Conservation (phyloP, 371 early-diverging fungal species). For the Batrachochytrium dendrobatidis region DNA sequence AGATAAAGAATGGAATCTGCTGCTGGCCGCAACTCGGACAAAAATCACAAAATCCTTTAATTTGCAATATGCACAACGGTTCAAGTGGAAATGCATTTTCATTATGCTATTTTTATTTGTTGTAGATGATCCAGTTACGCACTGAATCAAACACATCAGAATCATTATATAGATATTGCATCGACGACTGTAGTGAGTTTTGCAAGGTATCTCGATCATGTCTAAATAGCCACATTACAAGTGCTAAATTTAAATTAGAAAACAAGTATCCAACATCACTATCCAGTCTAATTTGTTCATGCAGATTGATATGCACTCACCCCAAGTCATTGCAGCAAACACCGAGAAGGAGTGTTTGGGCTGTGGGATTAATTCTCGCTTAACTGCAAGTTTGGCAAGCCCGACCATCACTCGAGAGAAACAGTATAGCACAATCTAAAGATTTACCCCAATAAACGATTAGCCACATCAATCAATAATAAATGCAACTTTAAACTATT, state of each 20-base stretch:
- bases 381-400: conserved; percentile 71
- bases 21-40: too few relatives aligned
- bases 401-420: conserved; percentile 88
- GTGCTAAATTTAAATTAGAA: background rate
- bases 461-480: background rate
- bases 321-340: conserved; percentile 94
- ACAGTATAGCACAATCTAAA: conserved; percentile 86
- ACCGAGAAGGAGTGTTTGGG: conserved; percentile 78
- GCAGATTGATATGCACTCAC: too few relatives aligned
- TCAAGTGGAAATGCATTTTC: too few relatives aligned
- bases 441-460: background rate
- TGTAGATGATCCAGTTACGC: conserved; percentile 17
- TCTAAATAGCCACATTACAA: conserved; percentile 91
- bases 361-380: conserved; percentile 59
- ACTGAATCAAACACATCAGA: conserved; percentile 64
- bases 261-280: background rate
- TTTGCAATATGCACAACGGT: too few relatives aligned
- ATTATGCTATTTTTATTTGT: background rate
- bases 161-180: conserved; percentile 68
- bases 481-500: too few relatives aligned
- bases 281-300: too few relatives aligned
- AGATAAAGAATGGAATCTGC: background rate
- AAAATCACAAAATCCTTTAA: too few relatives aligned
- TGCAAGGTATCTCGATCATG: conserved; percentile 85
- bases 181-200: conserved; percentile 82